Percentiles rank a stretch among this genome's conserved stretches.
phyloP scores from a whole-genome alignment of 352 stramenopile species.

The Pythium guiyangense region DNA sequence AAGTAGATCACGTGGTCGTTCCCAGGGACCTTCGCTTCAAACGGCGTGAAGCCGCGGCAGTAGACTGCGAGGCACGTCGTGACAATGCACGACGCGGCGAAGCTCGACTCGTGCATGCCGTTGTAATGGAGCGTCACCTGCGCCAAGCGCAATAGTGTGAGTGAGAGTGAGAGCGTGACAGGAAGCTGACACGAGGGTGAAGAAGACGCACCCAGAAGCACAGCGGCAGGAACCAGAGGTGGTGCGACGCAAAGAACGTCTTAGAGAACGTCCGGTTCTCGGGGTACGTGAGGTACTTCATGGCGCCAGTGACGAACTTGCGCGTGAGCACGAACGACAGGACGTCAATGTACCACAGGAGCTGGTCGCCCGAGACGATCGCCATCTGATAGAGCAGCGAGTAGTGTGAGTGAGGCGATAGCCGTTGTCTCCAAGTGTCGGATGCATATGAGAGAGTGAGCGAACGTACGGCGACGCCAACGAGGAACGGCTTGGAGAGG shows the following conservation, averaged over 20 bases:
- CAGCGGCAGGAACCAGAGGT: constrained; percentile 81
- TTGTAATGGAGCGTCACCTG: constrained; percentile 61
- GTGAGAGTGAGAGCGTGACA: too few relatives aligned
- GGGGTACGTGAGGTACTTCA: constrained; percentile 87
- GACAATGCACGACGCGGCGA: constrained; percentile 43
- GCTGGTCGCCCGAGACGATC: constrained; percentile 90
- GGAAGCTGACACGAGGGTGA: too few relatives aligned
- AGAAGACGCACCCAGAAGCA: constrained; percentile 72
- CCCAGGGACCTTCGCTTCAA: constrained; percentile 54
- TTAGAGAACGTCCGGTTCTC: constrained; percentile 81
- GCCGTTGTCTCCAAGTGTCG: neutral
- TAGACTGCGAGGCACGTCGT: constrained; percentile 61
- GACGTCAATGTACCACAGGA: constrained; percentile 91
- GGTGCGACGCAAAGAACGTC: constrained; percentile 77
- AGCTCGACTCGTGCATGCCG: constrained; percentile 75
- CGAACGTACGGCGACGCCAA: constrained; percentile 56
- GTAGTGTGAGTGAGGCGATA: neutral
- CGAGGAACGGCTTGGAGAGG: constrained; percentile 77
- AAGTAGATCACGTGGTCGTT: constrained; percentile 71
- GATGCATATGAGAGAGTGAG: neutral
- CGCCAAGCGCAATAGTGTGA: neutral
- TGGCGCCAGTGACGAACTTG: constrained; percentile 87
- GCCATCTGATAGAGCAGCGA: constrained; percentile 54
- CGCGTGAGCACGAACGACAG: constrained; percentile 60
- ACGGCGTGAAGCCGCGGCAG: constrained; percentile 56